Evolutionary conservation across 805 yeast species (phyloP), one percentile per base, ranked within the genome.

Genomic region (Candida khao-thaluensis): DNA sequence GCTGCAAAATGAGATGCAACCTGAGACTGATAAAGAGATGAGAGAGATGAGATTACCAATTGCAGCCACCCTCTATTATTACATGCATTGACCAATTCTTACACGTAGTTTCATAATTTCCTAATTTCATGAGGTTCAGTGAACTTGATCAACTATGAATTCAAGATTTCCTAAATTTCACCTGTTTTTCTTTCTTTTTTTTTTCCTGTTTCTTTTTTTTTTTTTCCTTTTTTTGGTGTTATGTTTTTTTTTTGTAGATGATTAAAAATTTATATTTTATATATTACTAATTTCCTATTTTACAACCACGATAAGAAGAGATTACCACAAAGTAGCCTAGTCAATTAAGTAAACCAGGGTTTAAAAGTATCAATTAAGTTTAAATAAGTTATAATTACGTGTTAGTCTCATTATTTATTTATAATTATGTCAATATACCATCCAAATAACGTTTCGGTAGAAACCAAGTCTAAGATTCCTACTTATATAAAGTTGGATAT

Each of bases 341-440:
- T 18, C 24, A 26, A 24, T 34, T n/a, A n/a, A n/a, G n/a, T n/a
- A n/a, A n/a, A n/a, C n/a, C n/a, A n/a, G n/a, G n/a, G n/a, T n/a
- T n/a, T n/a, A n/a, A n/a, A n/a, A n/a, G n/a, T n/a, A n/a, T 26
- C 17, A 35, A 35, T 20, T 35, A 31, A 30, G 20, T 30, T 16
- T 21, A 18, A 18, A 30, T n/a, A 7, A 10, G 7, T 22, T 8
- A 22, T 22, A 22, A 22, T 8, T 10, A 22, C 24, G 24, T 7
- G n/a, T n/a, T n/a, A n/a, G n/a, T n/a, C n/a, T n/a, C 8, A 20
- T 16, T 28, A 30, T 30, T 31, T 21, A 31, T 31, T 22, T 21
- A 11, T 14, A 21, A 14, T 31, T 17, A 59, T 60, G 65, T 51
- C 65, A 12, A 53, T 63, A 37, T 60, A 56, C 38, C 69, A 64